Conservation (phyloP, 805 yeast species). For the Myxozyma neglecta region DNA sequence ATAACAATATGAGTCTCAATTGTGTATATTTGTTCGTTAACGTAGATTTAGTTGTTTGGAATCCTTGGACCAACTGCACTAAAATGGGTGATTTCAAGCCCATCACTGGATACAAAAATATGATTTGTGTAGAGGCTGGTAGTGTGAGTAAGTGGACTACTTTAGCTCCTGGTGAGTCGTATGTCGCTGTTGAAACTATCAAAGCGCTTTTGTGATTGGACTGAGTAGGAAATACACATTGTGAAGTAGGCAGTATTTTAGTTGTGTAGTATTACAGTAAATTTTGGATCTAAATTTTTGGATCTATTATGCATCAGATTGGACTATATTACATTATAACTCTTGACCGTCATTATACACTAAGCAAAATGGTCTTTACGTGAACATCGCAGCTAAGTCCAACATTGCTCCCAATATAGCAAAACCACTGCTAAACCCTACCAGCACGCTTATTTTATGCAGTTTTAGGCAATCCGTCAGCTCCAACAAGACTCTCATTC, state of each 20-base stretch:
- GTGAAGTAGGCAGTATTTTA: background rate
- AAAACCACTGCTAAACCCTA: background rate
- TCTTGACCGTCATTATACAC: background rate
- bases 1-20: background rate
- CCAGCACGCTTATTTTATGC: background rate
- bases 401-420: background rate
- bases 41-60: conserved; percentile 83
- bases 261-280: background rate
- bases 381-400: background rate
- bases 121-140: conserved; percentile 97
- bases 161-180: conserved; percentile 68
- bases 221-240: background rate
- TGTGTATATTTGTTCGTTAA: background rate
- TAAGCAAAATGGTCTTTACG: background rate
- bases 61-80: conserved; percentile 86
- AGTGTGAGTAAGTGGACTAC: conserved; percentile 67
- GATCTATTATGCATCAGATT: background rate
- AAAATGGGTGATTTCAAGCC: conserved; percentile 90
- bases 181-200: conserved; percentile 70
- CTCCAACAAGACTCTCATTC: conserved; percentile 56
- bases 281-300: background rate
- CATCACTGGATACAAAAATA: conserved; percentile 73
- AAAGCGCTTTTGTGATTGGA: conserved; percentile 28
- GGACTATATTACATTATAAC: background rate
- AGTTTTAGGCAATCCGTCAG: conserved; percentile 58